Evolutionary conservation across 371 early-diverging fungal species (phyloP), one percentile per base, ranked within the genome.

Genomic region (Coemansia sp.): DNA sequence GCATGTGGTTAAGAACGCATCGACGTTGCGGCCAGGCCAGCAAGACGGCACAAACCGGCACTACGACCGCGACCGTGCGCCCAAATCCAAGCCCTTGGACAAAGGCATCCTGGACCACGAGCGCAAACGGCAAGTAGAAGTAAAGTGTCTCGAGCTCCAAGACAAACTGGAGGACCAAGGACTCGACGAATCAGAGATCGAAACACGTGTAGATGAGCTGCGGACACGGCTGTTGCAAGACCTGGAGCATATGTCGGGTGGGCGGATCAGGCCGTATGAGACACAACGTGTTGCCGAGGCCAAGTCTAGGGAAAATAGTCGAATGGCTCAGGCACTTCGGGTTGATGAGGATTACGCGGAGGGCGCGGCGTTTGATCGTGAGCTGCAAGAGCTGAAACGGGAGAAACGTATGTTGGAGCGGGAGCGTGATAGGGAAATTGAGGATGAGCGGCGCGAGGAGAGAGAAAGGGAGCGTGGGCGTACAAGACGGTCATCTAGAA

Each of bases 1-100:
- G 53, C 94, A 94, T 74, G 93, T 98, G 9, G 90, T 92, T 52
- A 89, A 91, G 44, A 98, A 95, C 82, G 80, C 92, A 48, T 93
- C 96, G 4, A 74, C 83, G 54, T 78, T 96, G 32, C 81, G 78
- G 71, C 84, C 88, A 12, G 82, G 84, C 3, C 79, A 80, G 48
- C 66, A 61, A 1, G 53, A 59, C 39, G 58, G 58, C 28, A 58
- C 15, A 15, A 64, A 65, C 8, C 39, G 23, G 19, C 53, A 71
- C 32, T 17, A 49, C 15, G 54, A 39, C 28, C 41, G 58, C 75
- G 79, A 46, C 63, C 73, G 52, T 24, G 9, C 52, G 4, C 36
- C 63, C 13, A 65, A 49, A 17, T 9, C 57, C 32, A 71, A 61
- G 69, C 70, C 67, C 15, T n/a, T 65, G 2, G 58, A 90, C 94